Evolutionary conservation across 306 rosid genomes (phyloP).

Genomic region (Quercus dentata): DNA sequence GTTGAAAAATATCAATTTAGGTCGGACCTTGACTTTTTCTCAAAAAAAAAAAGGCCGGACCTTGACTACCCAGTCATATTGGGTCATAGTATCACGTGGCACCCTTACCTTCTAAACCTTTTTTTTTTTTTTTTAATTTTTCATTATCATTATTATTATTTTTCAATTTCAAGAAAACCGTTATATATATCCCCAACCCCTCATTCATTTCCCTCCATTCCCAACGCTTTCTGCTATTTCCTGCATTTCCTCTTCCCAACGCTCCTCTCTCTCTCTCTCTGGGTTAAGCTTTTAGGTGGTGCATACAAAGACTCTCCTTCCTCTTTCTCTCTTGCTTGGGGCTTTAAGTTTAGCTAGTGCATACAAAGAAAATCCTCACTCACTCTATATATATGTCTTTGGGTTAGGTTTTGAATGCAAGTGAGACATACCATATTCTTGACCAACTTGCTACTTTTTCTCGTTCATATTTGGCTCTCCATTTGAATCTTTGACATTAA

Average conservation of each 20-base stretch:
- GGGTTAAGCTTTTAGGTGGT: not conserved
- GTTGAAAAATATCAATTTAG: constrained; percentile 9
- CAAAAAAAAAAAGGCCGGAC: no score
- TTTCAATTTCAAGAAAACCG: not conserved
- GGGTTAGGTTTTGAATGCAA: not conserved
- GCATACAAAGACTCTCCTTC: not conserved
- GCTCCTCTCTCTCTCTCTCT: not conserved
- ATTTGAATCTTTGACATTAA: not conserved
- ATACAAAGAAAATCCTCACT: not conserved
- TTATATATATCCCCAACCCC: constrained; percentile 20
- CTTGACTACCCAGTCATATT: not conserved
- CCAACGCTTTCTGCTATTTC: constrained; percentile 2
- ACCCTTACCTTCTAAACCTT: no score
- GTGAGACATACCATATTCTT: not conserved
- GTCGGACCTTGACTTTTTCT: not conserved
- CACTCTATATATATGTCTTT: not conserved
- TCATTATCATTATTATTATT: no score
- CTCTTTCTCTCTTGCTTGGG: not conserved
- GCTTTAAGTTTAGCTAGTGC: not conserved
- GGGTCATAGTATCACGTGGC: not conserved
- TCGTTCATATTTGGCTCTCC: not conserved
- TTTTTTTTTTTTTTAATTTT: no score
- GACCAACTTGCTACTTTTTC: not conserved
- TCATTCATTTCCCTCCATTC: constrained; percentile 5
- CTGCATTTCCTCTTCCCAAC: not conserved